A percentile compares a stretch with the other conserved stretches of the same genome.
Evolutionary conservation across 2,329 filamentous ascomycete genomes (phyloP).

Genomic region (Aspergillus sp.): DNA sequence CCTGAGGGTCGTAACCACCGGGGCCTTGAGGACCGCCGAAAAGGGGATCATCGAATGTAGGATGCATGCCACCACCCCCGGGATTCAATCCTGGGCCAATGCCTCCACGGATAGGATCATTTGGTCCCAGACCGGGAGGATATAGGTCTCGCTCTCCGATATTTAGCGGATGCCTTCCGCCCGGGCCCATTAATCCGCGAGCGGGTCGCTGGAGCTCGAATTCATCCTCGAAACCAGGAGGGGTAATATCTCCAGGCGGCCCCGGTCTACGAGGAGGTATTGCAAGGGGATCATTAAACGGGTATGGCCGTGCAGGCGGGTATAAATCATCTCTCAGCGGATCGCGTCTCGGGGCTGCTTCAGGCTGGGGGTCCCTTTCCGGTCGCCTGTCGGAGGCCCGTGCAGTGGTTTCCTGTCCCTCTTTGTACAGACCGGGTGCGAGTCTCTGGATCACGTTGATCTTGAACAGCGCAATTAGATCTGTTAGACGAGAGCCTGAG

Average conservation of each 20-base stretch:
- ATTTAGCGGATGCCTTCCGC: conserved; percentile 60
- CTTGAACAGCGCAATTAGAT: conserved; percentile 72
- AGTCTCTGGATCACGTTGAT: conserved; percentile 80
- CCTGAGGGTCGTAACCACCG: conserved; percentile 65
- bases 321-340: conserved; percentile 53
- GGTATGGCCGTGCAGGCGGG: conserved; percentile 67
- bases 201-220: conserved; percentile 74
- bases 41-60: conserved; percentile 87
- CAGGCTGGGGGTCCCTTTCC: conserved; percentile 44
- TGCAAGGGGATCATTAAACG: conserved; percentile 66
- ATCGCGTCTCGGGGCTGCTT: conserved; percentile 43
- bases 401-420: conserved; percentile 68
- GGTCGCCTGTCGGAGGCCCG: conserved; percentile 21
- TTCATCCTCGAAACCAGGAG: conserved; percentile 92
- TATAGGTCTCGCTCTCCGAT: conserved; percentile 87
- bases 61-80: conserved; percentile 85
- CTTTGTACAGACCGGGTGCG: conserved; percentile 72
- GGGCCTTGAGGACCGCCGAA: conserved; percentile 61
- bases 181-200: conserved; percentile 45
- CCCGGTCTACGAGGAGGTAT: conserved; percentile 60
- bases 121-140: conserved; percentile 78
- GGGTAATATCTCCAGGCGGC: conserved; percentile 73
- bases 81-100: conserved; percentile 63
- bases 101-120: conserved; percentile 73
- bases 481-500: conserved; percentile 65